Base-by-base conservation (phyloP, 768 basidiomycete species). In the Boletus vinaceobasis region DNA sequence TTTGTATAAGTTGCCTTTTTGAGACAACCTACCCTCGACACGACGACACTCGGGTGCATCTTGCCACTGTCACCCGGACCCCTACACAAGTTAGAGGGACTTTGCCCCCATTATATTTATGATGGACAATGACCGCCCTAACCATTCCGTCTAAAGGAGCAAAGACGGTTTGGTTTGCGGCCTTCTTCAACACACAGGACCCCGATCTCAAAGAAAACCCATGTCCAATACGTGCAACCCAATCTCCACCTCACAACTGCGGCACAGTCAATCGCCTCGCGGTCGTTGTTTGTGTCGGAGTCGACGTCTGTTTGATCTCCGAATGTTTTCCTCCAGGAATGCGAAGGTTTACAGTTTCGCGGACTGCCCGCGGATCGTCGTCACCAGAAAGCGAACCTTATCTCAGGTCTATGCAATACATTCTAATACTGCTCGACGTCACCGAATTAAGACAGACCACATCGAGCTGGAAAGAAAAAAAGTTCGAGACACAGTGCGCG, bases 231-330 rank as follows among this genome's bases (percentile, higher is more conserved):
- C 15, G 13, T 21, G 26, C 19, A 23, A 46, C 29, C 21, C 31
- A 45, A 13, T 8, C 17, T 26, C 23, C 15, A 48, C n/a, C 35
- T 48, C 23, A 11, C 23, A 48, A 26, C 45, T 8, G 4, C 13
- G 45, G 15, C 14, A 33, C 21, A 14, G 21, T 48, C 35, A 48
- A 27, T 13, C 23, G 15, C 49, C 37, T 58, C 39, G 29, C 27
- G 38, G 29, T 19, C 14, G 37, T 38, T 7, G 38, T 48, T 36
- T 42, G 37, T 46, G 57, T 60, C 63, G 63, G 67, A 65, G 67
- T 67, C 63, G 36, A 43, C 48, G 58, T 40, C 7, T 40, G 55
- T 64, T 65, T 55, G 58, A 69, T 67, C 63, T 67, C 67, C 65
- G 62, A 65, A 57, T 57, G 54, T 60, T 56, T 45, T 38, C 53